Conservation (phyloP, 164 flowering plant species). For the Dillenia turbinata region DNA sequence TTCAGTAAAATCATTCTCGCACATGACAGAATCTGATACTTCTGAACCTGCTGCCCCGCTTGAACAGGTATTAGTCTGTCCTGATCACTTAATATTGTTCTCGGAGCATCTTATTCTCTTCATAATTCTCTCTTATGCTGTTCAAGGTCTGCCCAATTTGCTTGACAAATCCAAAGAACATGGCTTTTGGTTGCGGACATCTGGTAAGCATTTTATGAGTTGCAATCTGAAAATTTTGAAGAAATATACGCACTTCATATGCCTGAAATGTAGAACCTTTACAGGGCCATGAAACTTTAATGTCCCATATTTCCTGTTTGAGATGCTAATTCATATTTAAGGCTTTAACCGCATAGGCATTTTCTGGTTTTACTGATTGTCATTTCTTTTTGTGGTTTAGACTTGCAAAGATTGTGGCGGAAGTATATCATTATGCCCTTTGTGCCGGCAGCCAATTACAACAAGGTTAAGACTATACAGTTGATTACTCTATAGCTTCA, state of each 20-base stretch:
- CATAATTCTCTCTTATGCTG: not conserved
- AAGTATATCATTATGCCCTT: constrained; percentile 53
- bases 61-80: constrained; percentile 38
- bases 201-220: constrained; percentile 35
- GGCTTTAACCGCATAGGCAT: too few species aligned
- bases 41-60: constrained; percentile 14
- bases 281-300: too few species aligned
- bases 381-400: constrained; percentile 21
- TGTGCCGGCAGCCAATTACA: constrained; percentile 66
- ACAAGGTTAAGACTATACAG: constrained; percentile 58
- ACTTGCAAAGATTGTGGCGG: constrained; percentile 78
- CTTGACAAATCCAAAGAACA: constrained; percentile 71
- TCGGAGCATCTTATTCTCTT: too few species aligned
- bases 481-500: constrained; percentile 13
- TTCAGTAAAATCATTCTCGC: constrained; percentile 24
- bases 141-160: constrained; percentile 77
- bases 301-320: too few species aligned
- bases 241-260: too few species aligned
- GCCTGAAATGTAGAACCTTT: too few species aligned
- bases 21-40: constrained; percentile 14
- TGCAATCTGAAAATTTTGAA: too few species aligned
- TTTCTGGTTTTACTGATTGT: too few species aligned
- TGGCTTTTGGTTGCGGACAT: constrained; percentile 96
- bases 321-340: too few species aligned
- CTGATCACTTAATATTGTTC: too few species aligned